A percentile compares a stretch with the other conserved stretches of the same genome.
phyloP scores from a whole-genome alignment of 805 yeast species.

The Candida bentonensis region DNA sequence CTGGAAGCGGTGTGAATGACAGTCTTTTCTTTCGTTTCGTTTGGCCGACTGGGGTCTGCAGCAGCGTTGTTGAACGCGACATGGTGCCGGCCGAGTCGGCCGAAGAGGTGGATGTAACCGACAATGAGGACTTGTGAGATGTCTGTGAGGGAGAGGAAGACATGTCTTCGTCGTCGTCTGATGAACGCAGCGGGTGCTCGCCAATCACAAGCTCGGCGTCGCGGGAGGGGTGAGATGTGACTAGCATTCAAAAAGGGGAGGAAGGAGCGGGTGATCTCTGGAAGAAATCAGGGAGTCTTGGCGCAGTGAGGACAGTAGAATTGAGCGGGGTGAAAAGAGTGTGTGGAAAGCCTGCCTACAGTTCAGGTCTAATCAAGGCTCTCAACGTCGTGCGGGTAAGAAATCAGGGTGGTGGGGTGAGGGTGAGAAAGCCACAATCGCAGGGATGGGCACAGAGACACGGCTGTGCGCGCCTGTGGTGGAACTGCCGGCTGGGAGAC shows the following conservation, averaged over 20 bases:
- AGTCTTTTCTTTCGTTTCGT: not conserved
- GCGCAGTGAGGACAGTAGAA: too few species aligned
- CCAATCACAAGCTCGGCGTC: not conserved
- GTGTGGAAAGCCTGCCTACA: too few species aligned
- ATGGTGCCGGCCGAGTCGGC: not conserved
- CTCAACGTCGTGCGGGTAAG: too few species aligned
- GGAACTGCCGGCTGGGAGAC: too few species aligned
- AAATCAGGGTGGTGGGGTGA: too few species aligned
- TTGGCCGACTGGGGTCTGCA: not conserved
- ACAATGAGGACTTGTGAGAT: not conserved
- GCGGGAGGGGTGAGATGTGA: too few species aligned
- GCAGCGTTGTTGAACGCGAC: not conserved
- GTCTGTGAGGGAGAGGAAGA: not conserved
- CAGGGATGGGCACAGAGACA: too few species aligned
- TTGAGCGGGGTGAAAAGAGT: too few species aligned
- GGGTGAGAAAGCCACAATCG: too few species aligned
- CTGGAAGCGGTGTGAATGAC: not conserved
- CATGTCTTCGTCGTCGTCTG: not conserved
- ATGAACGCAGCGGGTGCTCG: constrained; percentile 1
- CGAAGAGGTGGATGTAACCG: not conserved
- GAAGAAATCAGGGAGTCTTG: not conserved
- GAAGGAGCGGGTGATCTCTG: not conserved
- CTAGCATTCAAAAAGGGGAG: too few species aligned
- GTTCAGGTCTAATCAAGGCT: too few species aligned
- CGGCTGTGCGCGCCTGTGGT: too few species aligned